Percentiles rank a stretch among this genome's conserved stretches.
Evolutionary conservation across 768 basidiomycete species (phyloP).

Genomic region (Mycena indigotica): DNA sequence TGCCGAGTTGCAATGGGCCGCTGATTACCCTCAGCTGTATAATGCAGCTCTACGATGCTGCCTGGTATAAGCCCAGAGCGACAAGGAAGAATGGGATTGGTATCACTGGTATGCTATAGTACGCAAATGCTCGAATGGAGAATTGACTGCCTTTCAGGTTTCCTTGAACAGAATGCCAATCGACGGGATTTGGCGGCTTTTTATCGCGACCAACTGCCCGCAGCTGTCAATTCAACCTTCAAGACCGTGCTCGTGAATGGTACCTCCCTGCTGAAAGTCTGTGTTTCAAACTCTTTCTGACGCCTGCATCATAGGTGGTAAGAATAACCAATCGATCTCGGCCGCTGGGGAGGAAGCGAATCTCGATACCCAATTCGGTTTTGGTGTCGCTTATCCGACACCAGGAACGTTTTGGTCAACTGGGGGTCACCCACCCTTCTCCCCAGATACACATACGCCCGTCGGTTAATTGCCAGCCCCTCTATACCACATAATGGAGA

Average conservation of each 20-base stretch:
- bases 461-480: conserved; percentile 15
- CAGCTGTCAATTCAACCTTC: conserved; percentile 53
- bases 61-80: conserved; percentile 45
- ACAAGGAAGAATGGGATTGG: conserved; percentile 52
- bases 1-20: conserved; percentile 50
- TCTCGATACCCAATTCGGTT: conserved; percentile 68
- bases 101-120: conserved; percentile 37
- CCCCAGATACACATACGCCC: conserved; percentile 44
- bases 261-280: conserved; percentile 25
- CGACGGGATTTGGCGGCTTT: conserved; percentile 53
- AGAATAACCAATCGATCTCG: conserved; percentile 56
- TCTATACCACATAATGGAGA: too few relatives aligned
- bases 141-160: conserved; percentile 30
- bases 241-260: conserved; percentile 58
- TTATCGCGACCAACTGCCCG: conserved; percentile 49
- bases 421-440: conserved; percentile 61
- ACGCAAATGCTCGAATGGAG: not conserved
- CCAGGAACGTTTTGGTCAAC: conserved; percentile 64
- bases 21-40: conserved; percentile 57
- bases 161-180: conserved; percentile 58
- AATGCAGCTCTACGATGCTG: conserved; percentile 56
- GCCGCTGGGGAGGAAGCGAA: conserved; percentile 66
- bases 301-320: conserved; percentile 46
- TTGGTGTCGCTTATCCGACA: conserved; percentile 64
- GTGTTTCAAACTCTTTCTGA: conserved; percentile 11